Conservation (phyloP, 306 rosid genomes). For the barrel medic (Medicago truncatula) region MtrunA17r5.0-ANR NC_053046.1:9821501-9822000, state of each 20-base stretch:
- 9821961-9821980: conserved; percentile 78
- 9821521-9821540: conserved; percentile 69
- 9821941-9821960: conserved; percentile 73
- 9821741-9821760: conserved; percentile 83
- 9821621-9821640: conserved; percentile 67
- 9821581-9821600: conserved; percentile 74
- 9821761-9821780: conserved; percentile 78
- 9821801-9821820: conserved; percentile 49
- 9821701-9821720: conserved; percentile 61
- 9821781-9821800: conserved; percentile 69
- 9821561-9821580: conserved; percentile 53
- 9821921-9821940: conserved; percentile 61
- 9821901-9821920: conserved; percentile 79
- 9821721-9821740: conserved; percentile 86
- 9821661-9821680: conserved; percentile 58
- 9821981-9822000: conserved; percentile 71
- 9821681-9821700: conserved; percentile 55
- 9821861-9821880: conserved; percentile 62
- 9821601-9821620: conserved; percentile 72
- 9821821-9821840: conserved; percentile 61
- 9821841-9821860: conserved; percentile 71
- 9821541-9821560: conserved; percentile 62
- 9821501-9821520: conserved; percentile 95
- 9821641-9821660: conserved; percentile 80
- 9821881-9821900: conserved; percentile 62